phyloP scores from a whole-genome alignment of 2,329 filamentous ascomycete genomes.

The Pestalotiopsis sp. region DNA sequence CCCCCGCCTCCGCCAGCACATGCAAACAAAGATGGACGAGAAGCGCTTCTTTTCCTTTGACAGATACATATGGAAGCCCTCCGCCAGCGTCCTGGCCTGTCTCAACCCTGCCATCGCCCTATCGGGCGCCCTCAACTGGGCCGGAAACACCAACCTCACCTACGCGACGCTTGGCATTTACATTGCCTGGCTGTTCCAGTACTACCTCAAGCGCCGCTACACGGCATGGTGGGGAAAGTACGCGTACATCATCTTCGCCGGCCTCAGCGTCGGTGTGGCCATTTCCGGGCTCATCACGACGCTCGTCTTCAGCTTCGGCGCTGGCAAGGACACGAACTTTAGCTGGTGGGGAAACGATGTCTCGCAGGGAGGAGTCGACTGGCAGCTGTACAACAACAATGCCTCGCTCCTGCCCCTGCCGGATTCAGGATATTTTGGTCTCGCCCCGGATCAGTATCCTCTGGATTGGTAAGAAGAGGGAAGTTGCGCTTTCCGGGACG shows the following conservation, averaged over 20 bases:
- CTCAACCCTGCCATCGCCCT: conserved; percentile 26
- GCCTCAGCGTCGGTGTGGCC: conserved; percentile 23
- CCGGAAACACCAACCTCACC: conserved; percentile 30
- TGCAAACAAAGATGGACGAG: conserved; percentile 19
- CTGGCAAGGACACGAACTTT: conserved; percentile 15
- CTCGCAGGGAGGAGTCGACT: conserved; percentile 12
- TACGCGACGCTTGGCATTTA: conserved; percentile 33
- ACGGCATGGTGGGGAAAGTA: conserved; percentile 26
- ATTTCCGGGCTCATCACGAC: conserved; percentile 12
- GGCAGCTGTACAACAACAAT: conserved; percentile 18
- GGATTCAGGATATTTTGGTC: conserved; percentile 12
- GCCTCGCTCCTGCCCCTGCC: conserved; percentile 14
- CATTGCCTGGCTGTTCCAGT: conserved; percentile 29
- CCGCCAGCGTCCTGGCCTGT: conserved; percentile 15
- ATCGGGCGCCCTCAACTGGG: conserved; percentile 31
- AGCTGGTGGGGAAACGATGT: conserved; percentile 14
- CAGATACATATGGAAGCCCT: conserved; percentile 24
- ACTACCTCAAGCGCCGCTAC: conserved; percentile 28
- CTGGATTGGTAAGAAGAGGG: conserved; percentile 9
- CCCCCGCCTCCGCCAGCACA: conserved; percentile 19
- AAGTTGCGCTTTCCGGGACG: not conserved
- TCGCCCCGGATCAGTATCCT: conserved; percentile 14
- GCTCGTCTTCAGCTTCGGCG: conserved; percentile 24
- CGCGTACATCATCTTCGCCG: conserved; percentile 28
- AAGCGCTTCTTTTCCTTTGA: conserved; percentile 23